These are phyloP conservation scores for Quercus mongolica DNA, from an alignment of 306 rosid genomes.

Conservation along the genomic window DNA sequence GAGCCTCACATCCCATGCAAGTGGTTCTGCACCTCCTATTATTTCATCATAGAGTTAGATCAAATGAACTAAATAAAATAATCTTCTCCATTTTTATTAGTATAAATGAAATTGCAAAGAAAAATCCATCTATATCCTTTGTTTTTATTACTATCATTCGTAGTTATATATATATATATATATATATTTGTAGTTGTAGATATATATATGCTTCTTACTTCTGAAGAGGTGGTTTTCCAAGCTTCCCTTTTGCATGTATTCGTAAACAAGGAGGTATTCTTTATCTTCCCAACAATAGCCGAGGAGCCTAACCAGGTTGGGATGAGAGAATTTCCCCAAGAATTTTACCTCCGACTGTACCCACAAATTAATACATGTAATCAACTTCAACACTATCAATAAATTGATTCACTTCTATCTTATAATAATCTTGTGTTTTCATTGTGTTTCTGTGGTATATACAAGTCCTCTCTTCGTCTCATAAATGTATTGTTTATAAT, in stretches of 20 bases:
- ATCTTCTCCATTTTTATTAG: neutral
- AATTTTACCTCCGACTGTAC: constrained; percentile 78
- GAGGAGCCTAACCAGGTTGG: constrained; percentile 67
- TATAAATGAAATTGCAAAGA: neutral
- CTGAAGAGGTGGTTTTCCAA: constrained; percentile 83
- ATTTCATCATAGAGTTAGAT: neutral
- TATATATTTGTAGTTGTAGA: neutral
- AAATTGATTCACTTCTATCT: too few species aligned
- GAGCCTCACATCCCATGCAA: constrained; percentile 60
- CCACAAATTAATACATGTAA: neutral
- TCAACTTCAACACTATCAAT: too few species aligned
- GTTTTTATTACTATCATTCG: neutral
- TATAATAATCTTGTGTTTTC: too few species aligned
- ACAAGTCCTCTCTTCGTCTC: too few species aligned
- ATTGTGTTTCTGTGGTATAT: too few species aligned
- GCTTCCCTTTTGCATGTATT: constrained; percentile 78
- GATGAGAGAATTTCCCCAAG: constrained; percentile 75
- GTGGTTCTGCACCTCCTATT: constrained; percentile 62
- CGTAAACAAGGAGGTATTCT: constrained; percentile 63
- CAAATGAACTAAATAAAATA: neutral
- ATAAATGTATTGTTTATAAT: neutral
- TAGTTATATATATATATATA: too few species aligned
- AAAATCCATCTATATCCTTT: neutral
- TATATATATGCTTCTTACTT: constrained; percentile 31
- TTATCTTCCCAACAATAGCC: constrained; percentile 80